Evolutionary conservation across 2,329 filamentous ascomycete genomes (phyloP), one percentile per base, ranked within the genome.

Genomic region (Ophiostoma piceae): DNA sequence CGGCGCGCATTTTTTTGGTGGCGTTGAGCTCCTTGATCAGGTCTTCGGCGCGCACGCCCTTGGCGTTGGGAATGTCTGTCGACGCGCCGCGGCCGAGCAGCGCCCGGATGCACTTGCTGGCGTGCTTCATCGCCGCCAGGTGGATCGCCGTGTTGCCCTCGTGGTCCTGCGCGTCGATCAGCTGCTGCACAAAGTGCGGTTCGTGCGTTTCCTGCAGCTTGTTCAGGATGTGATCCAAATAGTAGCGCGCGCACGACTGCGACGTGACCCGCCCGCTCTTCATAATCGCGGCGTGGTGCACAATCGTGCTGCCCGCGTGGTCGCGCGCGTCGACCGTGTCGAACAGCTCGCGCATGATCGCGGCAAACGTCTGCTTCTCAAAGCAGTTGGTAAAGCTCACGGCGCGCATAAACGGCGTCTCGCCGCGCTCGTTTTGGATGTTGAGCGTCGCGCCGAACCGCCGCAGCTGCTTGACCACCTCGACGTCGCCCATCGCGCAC

Each of bases 321-420:
- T 99, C 95, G 29, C 90, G 86, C 71, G 88, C 87, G 68, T 90
- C 89, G 54, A 97, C 88, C 0, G 94, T 97, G 51, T 90, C 87
- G 68, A 94, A 88, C 3, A 99, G 85, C 73, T 97, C 88, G 74
- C 91, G 90, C 75, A 97, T 88, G 70, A 99, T 88, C 29, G 86
- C 85, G 0, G 92, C 91, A 80, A 98, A 97, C 0, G 92, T 94
- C 74, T 92, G 88, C 80, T 95, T 96, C 78, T 98, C 95, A 78
- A 90, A 95, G 78, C 95, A 97, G 79, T 99, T 99, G 65, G 94
- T 98, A 79, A 98, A 99, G 77, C 96, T 87, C 70, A 98, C 94
- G 6, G 92, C 91, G 62, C 94, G 90, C 87, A 99, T 97, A 47
- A 99, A 86, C 0, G 95, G 94, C 0, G 95, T 98, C 79, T 98